Evolutionary conservation across 352 stramenopile species (phyloP).

Genomic region (Pythium pyrilobum): DNA sequence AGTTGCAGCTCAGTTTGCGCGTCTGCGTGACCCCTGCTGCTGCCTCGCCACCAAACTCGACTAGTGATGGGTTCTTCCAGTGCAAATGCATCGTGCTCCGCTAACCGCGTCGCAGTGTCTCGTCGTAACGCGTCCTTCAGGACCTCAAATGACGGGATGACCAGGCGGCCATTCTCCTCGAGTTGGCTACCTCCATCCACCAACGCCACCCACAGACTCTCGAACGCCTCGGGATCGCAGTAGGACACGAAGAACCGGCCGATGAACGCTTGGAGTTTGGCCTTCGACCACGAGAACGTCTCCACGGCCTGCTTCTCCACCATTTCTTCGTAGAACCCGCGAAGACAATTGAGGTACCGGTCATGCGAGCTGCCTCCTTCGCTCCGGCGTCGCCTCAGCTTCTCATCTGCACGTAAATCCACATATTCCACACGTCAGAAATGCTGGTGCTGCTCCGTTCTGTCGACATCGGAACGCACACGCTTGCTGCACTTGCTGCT

Average conservation of each 20-base stretch:
- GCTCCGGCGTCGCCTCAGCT: neutral
- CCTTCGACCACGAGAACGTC: neutral
- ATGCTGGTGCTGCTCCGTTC: neutral
- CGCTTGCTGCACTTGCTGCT: constrained; percentile 7
- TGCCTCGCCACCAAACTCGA: neutral
- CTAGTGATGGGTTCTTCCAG: constrained; percentile 17
- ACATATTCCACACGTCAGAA: neutral
- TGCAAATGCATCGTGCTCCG: constrained; percentile 31
- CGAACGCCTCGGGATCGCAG: constrained; percentile 1
- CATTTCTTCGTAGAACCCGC: constrained; percentile 1
- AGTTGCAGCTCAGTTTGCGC: constrained; percentile 1
- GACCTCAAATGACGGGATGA: constrained; percentile 27
- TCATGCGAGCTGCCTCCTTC: constrained; percentile 5
- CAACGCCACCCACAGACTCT: neutral
- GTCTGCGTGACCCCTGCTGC: neutral
- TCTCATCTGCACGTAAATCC: neutral
- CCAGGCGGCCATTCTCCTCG: neutral
- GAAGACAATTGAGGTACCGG: constrained; percentile 12
- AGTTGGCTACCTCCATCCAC: neutral
- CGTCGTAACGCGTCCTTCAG: constrained; percentile 37
- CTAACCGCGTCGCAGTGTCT: constrained; percentile 28
- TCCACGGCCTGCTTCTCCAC: neutral
- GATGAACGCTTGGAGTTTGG: constrained; percentile 5
- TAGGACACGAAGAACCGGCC: constrained; percentile 4
- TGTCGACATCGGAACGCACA: neutral